phyloP scores from a whole-genome alignment of 352 stramenopile species.

The Pythium folliculosum region DNA sequence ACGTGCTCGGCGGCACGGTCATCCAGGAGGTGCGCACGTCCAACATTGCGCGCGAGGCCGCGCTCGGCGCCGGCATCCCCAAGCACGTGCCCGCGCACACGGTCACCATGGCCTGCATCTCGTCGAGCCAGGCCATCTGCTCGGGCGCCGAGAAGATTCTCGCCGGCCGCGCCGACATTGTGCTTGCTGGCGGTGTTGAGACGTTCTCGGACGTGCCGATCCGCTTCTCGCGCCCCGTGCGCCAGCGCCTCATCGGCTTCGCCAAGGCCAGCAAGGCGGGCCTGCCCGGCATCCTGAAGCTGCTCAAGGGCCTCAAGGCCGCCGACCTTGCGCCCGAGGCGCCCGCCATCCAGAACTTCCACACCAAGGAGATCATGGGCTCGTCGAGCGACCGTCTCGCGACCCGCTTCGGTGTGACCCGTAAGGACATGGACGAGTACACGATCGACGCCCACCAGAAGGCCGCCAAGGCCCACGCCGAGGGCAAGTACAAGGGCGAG shows the following conservation, averaged over 20 bases:
- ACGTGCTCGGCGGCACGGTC: conserved; percentile 96
- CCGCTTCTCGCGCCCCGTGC: conserved; percentile 89
- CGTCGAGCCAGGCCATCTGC: conserved; percentile 94
- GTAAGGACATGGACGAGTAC: conserved; percentile 97
- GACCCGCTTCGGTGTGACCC: conserved; percentile 93
- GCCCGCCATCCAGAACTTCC: conserved; percentile 98
- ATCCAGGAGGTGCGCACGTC: conserved; percentile 97
- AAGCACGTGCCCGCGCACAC: conserved; percentile 95
- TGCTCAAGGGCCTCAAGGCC: conserved; percentile 95
- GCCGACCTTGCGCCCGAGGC: conserved; percentile 92
- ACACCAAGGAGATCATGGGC: conserved; percentile 99
- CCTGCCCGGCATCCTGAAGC: conserved; percentile 80
- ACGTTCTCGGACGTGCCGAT: conserved; percentile 99
- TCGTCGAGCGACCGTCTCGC: conserved; percentile 94
- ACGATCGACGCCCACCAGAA: conserved; percentile 94
- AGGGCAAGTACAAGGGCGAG: conserved; percentile 93
- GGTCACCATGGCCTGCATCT: conserved; percentile 96
- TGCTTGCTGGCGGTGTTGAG: conserved; percentile 95
- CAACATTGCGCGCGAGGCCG: conserved; percentile 97
- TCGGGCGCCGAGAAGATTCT: conserved; percentile 96
- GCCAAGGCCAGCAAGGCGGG: conserved; percentile 96
- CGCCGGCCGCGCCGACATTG: conserved; percentile 92
- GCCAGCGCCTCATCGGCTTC: conserved; percentile 81
- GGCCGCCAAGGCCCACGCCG: conserved; percentile 93
- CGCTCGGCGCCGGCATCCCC: conserved; percentile 95